Evolutionary conservation across 2,329 filamentous ascomycete species (phyloP).

Genomic region (Botryotinia globosa): DNA sequence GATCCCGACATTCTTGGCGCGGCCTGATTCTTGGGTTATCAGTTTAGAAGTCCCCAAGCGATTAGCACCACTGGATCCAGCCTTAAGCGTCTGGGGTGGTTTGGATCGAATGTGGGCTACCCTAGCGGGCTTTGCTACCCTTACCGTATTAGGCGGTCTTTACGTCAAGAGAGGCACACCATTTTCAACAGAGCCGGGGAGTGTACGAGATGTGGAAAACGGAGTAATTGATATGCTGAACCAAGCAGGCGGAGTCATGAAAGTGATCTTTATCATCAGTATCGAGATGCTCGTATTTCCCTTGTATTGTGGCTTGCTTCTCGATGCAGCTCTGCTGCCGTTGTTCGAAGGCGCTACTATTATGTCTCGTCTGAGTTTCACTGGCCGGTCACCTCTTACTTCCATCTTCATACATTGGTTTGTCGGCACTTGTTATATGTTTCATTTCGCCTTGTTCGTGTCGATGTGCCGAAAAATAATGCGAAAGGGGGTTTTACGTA

Average conservation of each 20-base stretch:
- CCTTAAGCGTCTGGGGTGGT: slow-evolving; percentile 64
- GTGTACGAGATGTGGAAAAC: slow-evolving; percentile 65
- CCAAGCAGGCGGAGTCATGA: slow-evolving; percentile 94
- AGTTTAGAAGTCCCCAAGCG: slow-evolving; percentile 48
- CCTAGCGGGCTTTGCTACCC: slow-evolving; percentile 73
- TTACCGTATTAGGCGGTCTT: slow-evolving; percentile 70
- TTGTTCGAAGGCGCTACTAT: slow-evolving; percentile 82
- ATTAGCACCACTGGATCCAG: slow-evolving; percentile 46
- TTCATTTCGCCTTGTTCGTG: slow-evolving; percentile 97
- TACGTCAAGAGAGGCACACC: slow-evolving; percentile 75
- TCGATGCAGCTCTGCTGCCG: slow-evolving; percentile 84
- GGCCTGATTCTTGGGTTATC: slow-evolving; percentile 58
- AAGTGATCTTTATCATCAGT: slow-evolving; percentile 96
- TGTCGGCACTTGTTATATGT: slow-evolving; percentile 98
- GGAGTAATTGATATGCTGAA: slow-evolving; percentile 77
- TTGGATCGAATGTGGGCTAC: slow-evolving; percentile 70
- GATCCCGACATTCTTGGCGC: slow-evolving; percentile 42
- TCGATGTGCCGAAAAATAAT: slow-evolving; percentile 99
- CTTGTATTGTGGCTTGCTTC: slow-evolving; percentile 86
- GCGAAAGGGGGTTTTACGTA: slow-evolving; percentile 88
- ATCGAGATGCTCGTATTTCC: slow-evolving; percentile 99
- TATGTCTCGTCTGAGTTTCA: slow-evolving; percentile 74
- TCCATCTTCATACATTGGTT: slow-evolving; percentile 99
- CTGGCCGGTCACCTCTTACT: slow-evolving; percentile 74
- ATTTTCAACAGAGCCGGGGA: slow-evolving; percentile 55